These are phyloP conservation scores for Phanerochaete sordida DNA, from an alignment of 768 basidiomycete genomes.

Conservation along the genomic window DNA sequence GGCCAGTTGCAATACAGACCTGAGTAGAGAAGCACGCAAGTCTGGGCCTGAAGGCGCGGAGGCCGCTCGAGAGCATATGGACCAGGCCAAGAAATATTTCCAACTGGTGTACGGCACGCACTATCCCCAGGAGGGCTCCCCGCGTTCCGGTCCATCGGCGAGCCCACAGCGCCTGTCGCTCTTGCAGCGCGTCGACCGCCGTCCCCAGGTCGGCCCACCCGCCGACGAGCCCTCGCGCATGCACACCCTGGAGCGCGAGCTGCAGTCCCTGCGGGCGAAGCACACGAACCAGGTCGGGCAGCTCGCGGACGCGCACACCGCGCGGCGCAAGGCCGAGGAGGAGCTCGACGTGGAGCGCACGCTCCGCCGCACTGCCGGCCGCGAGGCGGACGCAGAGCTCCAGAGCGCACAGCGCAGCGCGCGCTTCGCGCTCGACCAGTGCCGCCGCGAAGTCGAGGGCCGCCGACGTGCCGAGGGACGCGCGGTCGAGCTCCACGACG, in stretches of 20 bases:
- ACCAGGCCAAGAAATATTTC: slow-evolving; percentile 40
- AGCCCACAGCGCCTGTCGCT: background rate
- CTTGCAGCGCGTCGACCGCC: background rate
- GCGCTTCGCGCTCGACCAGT: slow-evolving; percentile 15
- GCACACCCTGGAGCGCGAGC: slow-evolving; percentile 31
- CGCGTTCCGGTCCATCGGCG: slow-evolving; percentile 5
- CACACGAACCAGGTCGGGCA: slow-evolving; percentile 25
- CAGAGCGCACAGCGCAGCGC: slow-evolving; percentile 11
- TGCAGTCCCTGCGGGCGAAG: slow-evolving; percentile 36
- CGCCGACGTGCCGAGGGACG: slow-evolving; percentile 12
- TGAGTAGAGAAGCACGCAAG: slow-evolving; percentile 33
- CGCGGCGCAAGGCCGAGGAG: slow-evolving; percentile 46
- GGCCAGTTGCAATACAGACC: slow-evolving; percentile 50
- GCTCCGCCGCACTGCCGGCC: slow-evolving; percentile 21
- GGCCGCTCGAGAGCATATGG: slow-evolving; percentile 34
- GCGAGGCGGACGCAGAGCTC: slow-evolving; percentile 8
- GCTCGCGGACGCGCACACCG: slow-evolving; percentile 30
- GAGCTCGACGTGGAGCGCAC: slow-evolving; percentile 20
- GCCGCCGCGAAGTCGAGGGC: slow-evolving; percentile 16
- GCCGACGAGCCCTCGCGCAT: slow-evolving; percentile 6
- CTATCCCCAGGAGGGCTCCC: slow-evolving; percentile 2
- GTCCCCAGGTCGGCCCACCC: background rate
- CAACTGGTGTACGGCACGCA: slow-evolving; percentile 44
- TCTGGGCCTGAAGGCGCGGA: slow-evolving; percentile 19
- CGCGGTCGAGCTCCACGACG: slow-evolving; percentile 6